Evolutionary conservation across 169 alveolate species (phyloP).

Genomic region (Plasmodium malariae): DNA sequence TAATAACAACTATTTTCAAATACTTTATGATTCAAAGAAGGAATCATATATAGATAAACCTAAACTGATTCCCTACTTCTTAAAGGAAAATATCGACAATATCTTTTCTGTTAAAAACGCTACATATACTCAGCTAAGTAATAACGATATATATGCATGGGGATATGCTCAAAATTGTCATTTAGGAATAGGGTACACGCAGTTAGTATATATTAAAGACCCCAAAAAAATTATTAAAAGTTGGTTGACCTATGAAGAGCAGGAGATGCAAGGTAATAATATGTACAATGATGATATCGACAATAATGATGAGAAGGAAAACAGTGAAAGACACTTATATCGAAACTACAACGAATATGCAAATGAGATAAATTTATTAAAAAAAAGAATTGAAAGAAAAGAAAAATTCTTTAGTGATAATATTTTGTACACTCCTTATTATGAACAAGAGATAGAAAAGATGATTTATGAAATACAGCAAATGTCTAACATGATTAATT

Average conservation of each 20-base stretch:
- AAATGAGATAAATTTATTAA: constrained; percentile 27
- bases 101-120: constrained; percentile 19
- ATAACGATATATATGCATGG: constrained; percentile 83
- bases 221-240: constrained; percentile 78
- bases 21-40: constrained; percentile 30
- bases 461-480: constrained; percentile 49
- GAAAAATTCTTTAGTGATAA: constrained; percentile 30
- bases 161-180: constrained; percentile 80
- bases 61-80: constrained; percentile 72
- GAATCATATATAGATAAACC: constrained; percentile 49
- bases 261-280: constrained; percentile 55
- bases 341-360: not conserved
- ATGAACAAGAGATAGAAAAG: constrained; percentile 42
- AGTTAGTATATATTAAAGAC: constrained; percentile 65
- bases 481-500: constrained; percentile 71
- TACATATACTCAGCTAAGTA: constrained; percentile 20
- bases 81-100: constrained; percentile 45
- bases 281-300: constrained; percentile 42
- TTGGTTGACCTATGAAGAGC: constrained; percentile 45
- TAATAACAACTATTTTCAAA: constrained; percentile 75
- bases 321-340: not conserved
- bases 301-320: not conserved
- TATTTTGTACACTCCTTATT: constrained; percentile 29
- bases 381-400: not conserved
- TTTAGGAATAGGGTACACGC: constrained; percentile 80